These are phyloP conservation scores for Psilocybe mexicana DNA, from an alignment of 1,284 basidiomycete genomes.

Conservation along the genomic window DNA sequence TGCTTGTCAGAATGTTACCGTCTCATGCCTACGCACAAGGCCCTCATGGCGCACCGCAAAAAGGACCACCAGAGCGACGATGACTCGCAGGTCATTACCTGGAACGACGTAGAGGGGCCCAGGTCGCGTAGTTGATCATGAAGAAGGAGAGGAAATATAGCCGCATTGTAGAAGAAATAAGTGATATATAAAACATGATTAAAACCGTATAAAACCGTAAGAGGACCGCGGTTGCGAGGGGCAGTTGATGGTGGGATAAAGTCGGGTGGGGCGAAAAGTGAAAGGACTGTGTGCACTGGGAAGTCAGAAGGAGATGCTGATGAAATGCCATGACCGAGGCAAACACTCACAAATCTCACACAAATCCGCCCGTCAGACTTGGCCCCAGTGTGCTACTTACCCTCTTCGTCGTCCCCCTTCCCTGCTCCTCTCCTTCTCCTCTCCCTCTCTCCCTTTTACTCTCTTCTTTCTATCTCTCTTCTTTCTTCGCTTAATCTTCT, in stretches of 20 bases:
- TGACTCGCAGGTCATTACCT: constrained; percentile 63
- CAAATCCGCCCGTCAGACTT: constrained; percentile 17
- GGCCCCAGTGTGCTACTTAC: not conserved
- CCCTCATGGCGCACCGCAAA: constrained; percentile 69
- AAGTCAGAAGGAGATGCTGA: not conserved
- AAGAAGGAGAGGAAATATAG: not conserved
- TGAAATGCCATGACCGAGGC: constrained; percentile 21
- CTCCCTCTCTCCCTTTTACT: constrained; percentile 6
- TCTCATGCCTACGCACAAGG: constrained; percentile 69
- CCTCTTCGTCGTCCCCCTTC: not conserved
- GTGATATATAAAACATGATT: not conserved
- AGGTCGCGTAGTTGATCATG: not conserved
- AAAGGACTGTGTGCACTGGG: not conserved
- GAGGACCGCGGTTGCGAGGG: constrained; percentile 20
- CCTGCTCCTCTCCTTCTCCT: not conserved
- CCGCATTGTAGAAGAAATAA: not conserved
- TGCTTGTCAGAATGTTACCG: constrained; percentile 59
- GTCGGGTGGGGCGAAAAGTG: not conserved
- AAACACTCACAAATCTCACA: constrained; percentile 30
- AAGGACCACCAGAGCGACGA: constrained; percentile 69
- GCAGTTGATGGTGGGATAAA: constrained; percentile 16
- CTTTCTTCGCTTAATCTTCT: not conserved
- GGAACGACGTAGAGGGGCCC: constrained; percentile 47
- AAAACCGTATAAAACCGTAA: not conserved
- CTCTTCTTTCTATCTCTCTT: not conserved